A percentile compares a stretch with the other conserved stretches of the same genome.
Evolutionary conservation across 2,329 filamentous ascomycete genomes (phyloP).

Genomic region (Xylariaceae sp.): DNA sequence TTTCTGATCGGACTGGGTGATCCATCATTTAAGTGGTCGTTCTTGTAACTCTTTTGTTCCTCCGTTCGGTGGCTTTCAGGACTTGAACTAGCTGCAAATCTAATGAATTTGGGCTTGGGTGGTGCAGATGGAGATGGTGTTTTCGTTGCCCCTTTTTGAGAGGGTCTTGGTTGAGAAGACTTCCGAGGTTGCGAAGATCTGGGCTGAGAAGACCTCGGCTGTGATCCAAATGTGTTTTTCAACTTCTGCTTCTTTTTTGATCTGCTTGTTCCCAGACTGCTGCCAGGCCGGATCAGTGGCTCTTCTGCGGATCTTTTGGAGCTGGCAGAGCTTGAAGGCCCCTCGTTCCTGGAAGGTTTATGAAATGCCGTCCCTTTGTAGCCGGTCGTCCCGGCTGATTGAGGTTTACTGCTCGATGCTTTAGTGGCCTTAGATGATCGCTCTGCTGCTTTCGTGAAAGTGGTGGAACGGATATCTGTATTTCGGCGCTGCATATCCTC

Average conservation of each 20-base stretch:
- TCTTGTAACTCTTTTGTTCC: too few relatives aligned
- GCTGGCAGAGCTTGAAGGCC: constrained; percentile 13
- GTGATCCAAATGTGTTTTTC: constrained; percentile 1
- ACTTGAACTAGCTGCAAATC: too few relatives aligned
- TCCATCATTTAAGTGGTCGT: too few relatives aligned
- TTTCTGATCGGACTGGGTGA: too few relatives aligned
- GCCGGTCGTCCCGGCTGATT: constrained; percentile 2
- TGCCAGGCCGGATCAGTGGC: constrained; percentile 1
- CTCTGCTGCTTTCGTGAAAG: constrained; percentile 19
- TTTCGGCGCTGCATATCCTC: constrained; percentile 21
- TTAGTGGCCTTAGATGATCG: too few relatives aligned
- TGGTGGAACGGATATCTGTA: constrained; percentile 30
- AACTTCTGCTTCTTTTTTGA: constrained; percentile 2
- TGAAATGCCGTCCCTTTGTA: constrained; percentile 1
- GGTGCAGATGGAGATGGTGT: constrained; percentile 7
- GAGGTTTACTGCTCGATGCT: too few relatives aligned
- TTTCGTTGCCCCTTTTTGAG: constrained; percentile 10
- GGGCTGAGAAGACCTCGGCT: constrained; percentile 12
- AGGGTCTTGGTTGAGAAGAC: constrained; percentile 8
- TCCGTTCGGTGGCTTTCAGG: too few relatives aligned
- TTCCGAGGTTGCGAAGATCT: constrained; percentile 10
- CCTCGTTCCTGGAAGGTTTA: constrained; percentile 3
- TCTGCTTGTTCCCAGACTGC: constrained; percentile 13
- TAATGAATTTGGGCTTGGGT: too few relatives aligned
- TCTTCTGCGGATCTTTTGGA: constrained; percentile 21